Evolutionary conservation across 1,284 basidiomycete genomes (phyloP).

Genomic region (Athelia sp.): DNA sequence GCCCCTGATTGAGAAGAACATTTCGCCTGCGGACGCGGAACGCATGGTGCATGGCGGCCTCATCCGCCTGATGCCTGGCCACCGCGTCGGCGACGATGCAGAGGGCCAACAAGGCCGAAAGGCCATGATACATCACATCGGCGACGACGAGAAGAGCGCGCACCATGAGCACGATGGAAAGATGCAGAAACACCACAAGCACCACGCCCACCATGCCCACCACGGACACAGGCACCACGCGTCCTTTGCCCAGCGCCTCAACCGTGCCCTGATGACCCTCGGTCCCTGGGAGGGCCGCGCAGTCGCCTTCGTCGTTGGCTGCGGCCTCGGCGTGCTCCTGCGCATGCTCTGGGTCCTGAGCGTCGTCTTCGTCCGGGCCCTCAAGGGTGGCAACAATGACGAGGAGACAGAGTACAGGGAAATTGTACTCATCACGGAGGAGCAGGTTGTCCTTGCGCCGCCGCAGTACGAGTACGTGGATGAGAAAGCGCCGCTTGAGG

Average conservation of each 20-base stretch:
- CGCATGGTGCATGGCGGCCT: slow-evolving; percentile 11
- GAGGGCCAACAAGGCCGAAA: slow-evolving; percentile 11
- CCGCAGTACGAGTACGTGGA: slow-evolving; percentile 43
- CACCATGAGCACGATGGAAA: slow-evolving; percentile 7
- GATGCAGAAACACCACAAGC: slow-evolving; percentile 2
- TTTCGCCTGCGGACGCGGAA: background rate
- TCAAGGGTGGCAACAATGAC: slow-evolving; percentile 33
- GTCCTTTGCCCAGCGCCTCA: slow-evolving; percentile 54
- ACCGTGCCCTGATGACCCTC: slow-evolving; percentile 58
- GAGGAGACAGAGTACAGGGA: slow-evolving; percentile 34
- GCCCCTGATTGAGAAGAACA: slow-evolving; percentile 30
- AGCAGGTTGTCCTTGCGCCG: slow-evolving; percentile 36
- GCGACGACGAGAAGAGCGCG: slow-evolving; percentile 6
- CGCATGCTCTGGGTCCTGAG: slow-evolving; percentile 72
- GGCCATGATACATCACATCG: slow-evolving; percentile 11
- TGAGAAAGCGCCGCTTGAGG: slow-evolving; percentile 31
- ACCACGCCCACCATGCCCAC: slow-evolving; percentile 11
- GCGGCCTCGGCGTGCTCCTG: slow-evolving; percentile 72
- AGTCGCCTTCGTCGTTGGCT: slow-evolving; percentile 75
- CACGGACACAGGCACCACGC: slow-evolving; percentile 16
- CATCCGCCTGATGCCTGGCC: slow-evolving; percentile 20
- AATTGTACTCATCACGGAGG: slow-evolving; percentile 25
- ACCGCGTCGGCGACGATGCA: slow-evolving; percentile 11
- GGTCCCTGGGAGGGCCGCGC: slow-evolving; percentile 78
- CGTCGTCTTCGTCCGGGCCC: slow-evolving; percentile 51